These are phyloP conservation scores for Fusarium falciforme DNA, from an alignment of 2,329 filamentous ascomycete species.

Conservation along the genomic window DNA sequence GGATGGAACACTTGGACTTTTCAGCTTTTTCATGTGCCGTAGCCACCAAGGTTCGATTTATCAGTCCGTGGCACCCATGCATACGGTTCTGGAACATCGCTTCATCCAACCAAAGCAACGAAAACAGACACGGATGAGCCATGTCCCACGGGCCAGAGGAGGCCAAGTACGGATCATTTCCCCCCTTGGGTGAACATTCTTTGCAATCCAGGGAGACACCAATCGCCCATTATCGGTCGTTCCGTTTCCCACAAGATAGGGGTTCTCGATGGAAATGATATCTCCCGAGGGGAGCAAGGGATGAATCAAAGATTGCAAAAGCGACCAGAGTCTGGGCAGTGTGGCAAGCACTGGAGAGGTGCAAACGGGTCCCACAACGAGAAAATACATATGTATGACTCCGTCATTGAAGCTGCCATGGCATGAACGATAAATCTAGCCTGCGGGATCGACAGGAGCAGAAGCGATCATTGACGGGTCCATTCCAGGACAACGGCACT, in stretches of 20 bases:
- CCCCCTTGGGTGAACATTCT: constrained; percentile 14
- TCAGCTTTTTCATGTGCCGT: constrained; percentile 31
- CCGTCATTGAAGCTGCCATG: constrained; percentile 14
- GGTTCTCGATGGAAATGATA: neutral
- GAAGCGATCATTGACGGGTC: constrained; percentile 21
- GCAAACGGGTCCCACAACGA: constrained; percentile 15
- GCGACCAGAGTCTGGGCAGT: constrained; percentile 8
- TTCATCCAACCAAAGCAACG: constrained; percentile 24
- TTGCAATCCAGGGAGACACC: constrained; percentile 3
- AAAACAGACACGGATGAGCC: constrained; percentile 19
- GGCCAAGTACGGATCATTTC: constrained; percentile 29
- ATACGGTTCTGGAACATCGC: constrained; percentile 30
- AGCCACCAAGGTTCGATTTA: constrained; percentile 22
- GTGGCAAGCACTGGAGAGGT: constrained; percentile 6
- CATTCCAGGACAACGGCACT: constrained; percentile 21
- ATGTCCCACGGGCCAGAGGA: constrained; percentile 6
- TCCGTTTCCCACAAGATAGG: constrained; percentile 9
- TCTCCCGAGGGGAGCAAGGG: neutral
- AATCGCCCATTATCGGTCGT: constrained; percentile 14
- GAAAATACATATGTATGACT: constrained; percentile 17
- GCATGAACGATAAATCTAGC: constrained; percentile 19
- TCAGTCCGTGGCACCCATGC: constrained; percentile 44
- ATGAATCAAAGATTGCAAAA: constrained; percentile 6
- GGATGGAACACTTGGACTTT: constrained; percentile 3
- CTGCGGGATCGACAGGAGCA: constrained; percentile 41